These are phyloP conservation scores for Amaranthus hypochondriacus DNA, from an alignment of 148 eudicot species.

Conservation along the genomic window DNA sequence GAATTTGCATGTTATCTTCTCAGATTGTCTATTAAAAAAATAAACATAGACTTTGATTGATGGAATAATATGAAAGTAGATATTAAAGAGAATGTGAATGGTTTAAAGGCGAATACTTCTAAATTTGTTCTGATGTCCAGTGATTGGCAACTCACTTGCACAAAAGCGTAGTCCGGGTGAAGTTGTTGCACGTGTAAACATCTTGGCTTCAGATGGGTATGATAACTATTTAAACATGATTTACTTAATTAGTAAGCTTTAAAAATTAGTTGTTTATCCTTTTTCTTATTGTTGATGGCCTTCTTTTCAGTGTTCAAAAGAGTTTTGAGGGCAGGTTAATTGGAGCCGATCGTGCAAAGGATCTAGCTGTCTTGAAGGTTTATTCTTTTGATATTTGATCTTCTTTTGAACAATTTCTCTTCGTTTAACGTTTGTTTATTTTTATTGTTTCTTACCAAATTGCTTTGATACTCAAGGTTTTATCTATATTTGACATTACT, in stretches of 20 bases:
- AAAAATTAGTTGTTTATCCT: not conserved
- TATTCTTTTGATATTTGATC: constrained; percentile 3
- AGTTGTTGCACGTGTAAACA: constrained; percentile 92
- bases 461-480: too few relatives aligned
- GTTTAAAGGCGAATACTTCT: not conserved
- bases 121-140: constrained; percentile 35
- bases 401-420: not conserved
- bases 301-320: constrained; percentile 72
- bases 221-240: constrained; percentile 15
- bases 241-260: not conserved
- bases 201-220: constrained; percentile 93
- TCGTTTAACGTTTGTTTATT: not conserved
- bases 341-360: constrained; percentile 98
- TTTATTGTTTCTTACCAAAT: not conserved
- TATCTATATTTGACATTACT: too few relatives aligned
- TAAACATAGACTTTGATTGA: too few relatives aligned
- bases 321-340: constrained; percentile 84
- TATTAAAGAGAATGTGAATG: not conserved
- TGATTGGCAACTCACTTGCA: constrained; percentile 89
- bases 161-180: constrained; percentile 78
- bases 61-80: not conserved
- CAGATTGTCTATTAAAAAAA: not conserved
- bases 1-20: not conserved
- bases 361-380: constrained; percentile 98
- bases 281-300: constrained; percentile 17